Evolutionary conservation across 345 rosid species (phyloP).

Genomic region (Eucalyptus curtisii): DNA sequence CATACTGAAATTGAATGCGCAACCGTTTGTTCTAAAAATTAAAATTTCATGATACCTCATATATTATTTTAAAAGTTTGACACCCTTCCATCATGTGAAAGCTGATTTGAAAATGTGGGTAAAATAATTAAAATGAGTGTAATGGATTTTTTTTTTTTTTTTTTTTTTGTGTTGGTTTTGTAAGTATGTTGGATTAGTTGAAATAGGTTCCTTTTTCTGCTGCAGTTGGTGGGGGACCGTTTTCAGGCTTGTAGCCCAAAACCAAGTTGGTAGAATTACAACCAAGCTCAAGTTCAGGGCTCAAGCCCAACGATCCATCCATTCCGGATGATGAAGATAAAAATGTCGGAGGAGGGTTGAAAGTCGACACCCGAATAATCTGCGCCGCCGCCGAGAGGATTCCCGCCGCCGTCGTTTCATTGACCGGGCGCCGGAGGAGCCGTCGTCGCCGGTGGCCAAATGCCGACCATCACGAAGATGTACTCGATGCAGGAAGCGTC

Average conservation of each 20-base stretch:
- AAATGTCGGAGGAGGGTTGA: not conserved
- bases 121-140: too few relatives aligned
- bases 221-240: not conserved
- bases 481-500: conserved; percentile 65
- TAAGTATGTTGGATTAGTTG: not conserved
- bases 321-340: not conserved
- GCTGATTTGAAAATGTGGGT: not conserved
- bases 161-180: too few relatives aligned
- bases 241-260: not conserved
- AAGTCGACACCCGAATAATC: not conserved
- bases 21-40: not conserved
- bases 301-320: not conserved
- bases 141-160: too few relatives aligned
- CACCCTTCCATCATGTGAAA: not conserved
- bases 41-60: not conserved
- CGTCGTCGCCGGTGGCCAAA: not conserved
- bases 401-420: not conserved
- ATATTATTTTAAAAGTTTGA: not conserved
- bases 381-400: not conserved
- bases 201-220: not conserved
- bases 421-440: not conserved
- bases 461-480: conserved; percentile 77
- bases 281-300: not conserved
- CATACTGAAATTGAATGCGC: fast-evolving
- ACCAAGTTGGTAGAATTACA: not conserved